Conservation (phyloP, 1,284 basidiomycete species). For the Leucoagaricus sp. region DNA sequence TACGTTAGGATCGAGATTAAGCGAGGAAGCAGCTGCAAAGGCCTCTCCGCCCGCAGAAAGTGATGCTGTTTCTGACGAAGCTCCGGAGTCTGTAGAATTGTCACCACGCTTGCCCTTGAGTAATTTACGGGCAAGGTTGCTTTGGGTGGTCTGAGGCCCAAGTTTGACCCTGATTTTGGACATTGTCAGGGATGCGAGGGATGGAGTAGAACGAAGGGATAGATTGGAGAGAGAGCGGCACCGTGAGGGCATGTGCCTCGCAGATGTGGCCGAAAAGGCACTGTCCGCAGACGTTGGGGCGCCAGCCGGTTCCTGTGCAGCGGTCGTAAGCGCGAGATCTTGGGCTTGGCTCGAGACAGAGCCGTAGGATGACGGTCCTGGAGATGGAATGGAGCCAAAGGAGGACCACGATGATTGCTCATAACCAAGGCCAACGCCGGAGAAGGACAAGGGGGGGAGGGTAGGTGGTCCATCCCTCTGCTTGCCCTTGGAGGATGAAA, state of each 20-base stretch:
- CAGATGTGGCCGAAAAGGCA: not conserved
- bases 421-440: constrained; percentile 50
- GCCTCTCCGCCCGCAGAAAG: not conserved
- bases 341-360: constrained; percentile 13
- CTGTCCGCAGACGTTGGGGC: constrained; percentile 1
- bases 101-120: constrained; percentile 46
- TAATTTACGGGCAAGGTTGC: constrained; percentile 56
- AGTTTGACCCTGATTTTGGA: constrained; percentile 50
- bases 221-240: constrained; percentile 60
- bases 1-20: constrained; percentile 1
- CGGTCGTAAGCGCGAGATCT: constrained; percentile 18
- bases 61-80: constrained; percentile 13
- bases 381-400: constrained; percentile 28
- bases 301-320: constrained; percentile 14
- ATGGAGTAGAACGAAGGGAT: constrained; percentile 44
- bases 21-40: not conserved
- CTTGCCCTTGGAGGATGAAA: constrained; percentile 54
- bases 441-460: constrained; percentile 64
- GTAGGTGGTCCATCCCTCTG: constrained; percentile 57
- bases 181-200: constrained; percentile 46
- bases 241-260: constrained; percentile 39
- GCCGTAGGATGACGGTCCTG: constrained; percentile 59
- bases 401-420: constrained; percentile 44
- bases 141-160: constrained; percentile 39
- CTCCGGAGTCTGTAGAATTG: constrained; percentile 17